Conservation (phyloP, 2,329 filamentous ascomycete species). For the Dactylonectria macrodidyma region DNA sequence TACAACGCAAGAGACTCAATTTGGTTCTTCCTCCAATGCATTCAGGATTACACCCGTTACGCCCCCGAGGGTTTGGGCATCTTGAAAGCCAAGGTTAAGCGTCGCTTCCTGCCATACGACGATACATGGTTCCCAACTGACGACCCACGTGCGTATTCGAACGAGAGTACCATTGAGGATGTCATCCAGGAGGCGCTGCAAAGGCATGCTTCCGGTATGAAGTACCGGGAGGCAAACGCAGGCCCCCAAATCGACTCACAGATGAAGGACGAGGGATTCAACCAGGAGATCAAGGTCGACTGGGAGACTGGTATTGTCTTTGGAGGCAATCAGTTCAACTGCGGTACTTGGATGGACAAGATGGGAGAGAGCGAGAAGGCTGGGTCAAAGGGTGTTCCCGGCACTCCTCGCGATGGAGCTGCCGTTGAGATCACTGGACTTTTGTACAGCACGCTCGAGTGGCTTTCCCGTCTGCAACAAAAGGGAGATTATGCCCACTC, state of each 20-base stretch:
- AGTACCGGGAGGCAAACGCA: constrained; percentile 95
- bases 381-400: constrained; percentile 92
- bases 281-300: constrained; percentile 91
- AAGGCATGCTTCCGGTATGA: constrained; percentile 90
- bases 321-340: constrained; percentile 94
- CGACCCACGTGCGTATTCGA: constrained; percentile 88
- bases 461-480: constrained; percentile 79
- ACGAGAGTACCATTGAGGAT: constrained; percentile 86
- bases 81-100: constrained; percentile 81
- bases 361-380: constrained; percentile 98
- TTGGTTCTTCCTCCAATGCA: constrained; percentile 97
- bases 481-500: constrained; percentile 80
- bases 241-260: constrained; percentile 90
- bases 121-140: constrained; percentile 92
- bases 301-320: constrained; percentile 93
- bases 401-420: constrained; percentile 96
- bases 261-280: constrained; percentile 93
- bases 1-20: constrained; percentile 98
- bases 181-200: constrained; percentile 95
- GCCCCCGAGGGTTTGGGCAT: constrained; percentile 83
- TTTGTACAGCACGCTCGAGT: constrained; percentile 88
- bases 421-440: constrained; percentile 96
- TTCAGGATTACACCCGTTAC: constrained; percentile 91
- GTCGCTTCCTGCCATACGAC: constrained; percentile 94
- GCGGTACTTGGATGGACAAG: constrained; percentile 99